phyloP scores from a whole-genome alignment of 1,284 basidiomycete genomes.

The Fomitopsis pinicola region DNA sequence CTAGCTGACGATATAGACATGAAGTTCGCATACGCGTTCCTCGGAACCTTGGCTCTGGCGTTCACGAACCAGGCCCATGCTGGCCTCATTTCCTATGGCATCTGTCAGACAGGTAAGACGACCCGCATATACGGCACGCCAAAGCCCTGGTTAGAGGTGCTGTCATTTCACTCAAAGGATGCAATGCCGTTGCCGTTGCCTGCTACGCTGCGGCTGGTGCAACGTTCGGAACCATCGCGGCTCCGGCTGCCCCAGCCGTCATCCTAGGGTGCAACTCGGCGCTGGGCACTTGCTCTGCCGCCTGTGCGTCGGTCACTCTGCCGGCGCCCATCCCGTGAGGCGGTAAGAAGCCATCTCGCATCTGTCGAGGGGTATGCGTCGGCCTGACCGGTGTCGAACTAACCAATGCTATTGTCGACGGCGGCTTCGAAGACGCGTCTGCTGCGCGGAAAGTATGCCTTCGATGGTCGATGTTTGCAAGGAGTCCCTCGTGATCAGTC shows the following conservation, averaged over 20 bases:
- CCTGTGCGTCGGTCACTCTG: conserved; percentile 22
- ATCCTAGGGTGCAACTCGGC: conserved; percentile 47
- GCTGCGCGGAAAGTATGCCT: too few species aligned
- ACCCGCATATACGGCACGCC: not conserved
- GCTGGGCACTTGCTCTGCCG: conserved; percentile 36
- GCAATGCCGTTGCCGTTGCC: conserved; percentile 45
- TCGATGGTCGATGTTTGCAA: too few species aligned
- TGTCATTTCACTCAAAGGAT: conserved; percentile 33
- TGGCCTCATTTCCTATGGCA: conserved; percentile 39
- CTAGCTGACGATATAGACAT: too few species aligned
- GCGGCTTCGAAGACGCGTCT: not conserved
- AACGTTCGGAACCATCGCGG: conserved; percentile 43
- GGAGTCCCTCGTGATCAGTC: too few species aligned
- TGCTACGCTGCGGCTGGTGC: conserved; percentile 53
- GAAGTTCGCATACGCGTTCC: not conserved
- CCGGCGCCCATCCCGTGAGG: conserved; percentile 26
- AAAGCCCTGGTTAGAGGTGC: not conserved
- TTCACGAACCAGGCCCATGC: conserved; percentile 23
- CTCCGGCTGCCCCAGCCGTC: conserved; percentile 38
- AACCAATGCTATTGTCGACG: not conserved
- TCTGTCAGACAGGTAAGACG: conserved; percentile 43
- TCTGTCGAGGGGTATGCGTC: not conserved
- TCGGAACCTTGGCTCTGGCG: conserved; percentile 15
- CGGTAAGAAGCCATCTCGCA: not conserved
- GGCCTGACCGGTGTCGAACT: too few species aligned